Percentiles rank a stretch among this genome's conserved stretches.
Evolutionary conservation across 495 filamentous ascomycete genomes (phyloP).

Genomic region (Immersiella caudata): DNA sequence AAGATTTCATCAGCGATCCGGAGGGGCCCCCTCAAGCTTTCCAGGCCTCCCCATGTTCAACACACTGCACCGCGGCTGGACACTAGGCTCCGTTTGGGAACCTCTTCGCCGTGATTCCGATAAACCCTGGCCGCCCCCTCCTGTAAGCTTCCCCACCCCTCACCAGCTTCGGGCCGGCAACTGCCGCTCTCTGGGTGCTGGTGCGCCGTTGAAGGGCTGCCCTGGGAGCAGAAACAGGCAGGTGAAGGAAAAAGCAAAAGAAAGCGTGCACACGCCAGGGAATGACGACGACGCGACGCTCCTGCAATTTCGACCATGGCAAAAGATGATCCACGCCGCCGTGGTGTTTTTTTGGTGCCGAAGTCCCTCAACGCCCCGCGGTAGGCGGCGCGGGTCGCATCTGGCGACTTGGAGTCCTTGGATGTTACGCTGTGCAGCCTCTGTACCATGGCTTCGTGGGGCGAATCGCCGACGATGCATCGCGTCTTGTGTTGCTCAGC

Average conservation of each 20-base stretch:
- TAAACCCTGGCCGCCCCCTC: constrained; percentile 7
- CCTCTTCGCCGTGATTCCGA: constrained; percentile 28
- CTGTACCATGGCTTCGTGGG: not conserved
- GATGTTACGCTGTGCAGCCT: constrained; percentile 6
- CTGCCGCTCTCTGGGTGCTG: constrained; percentile 8
- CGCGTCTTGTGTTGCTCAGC: not conserved
- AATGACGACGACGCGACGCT: not conserved
- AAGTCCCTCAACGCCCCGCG: not conserved
- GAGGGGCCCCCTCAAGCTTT: not conserved
- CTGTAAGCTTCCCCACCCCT: not conserved
- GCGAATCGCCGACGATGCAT: constrained; percentile 4
- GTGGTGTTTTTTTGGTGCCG: constrained; percentile 13
- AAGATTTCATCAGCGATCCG: not conserved
- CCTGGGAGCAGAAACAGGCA: no score
- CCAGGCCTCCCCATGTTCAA: not conserved
- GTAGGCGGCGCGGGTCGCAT: not conserved
- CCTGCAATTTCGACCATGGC: constrained; percentile 12
- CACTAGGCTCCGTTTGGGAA: constrained; percentile 29
- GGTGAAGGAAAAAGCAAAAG: constrained; percentile 3
- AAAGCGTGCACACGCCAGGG: not conserved
- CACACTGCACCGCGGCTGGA: not conserved
- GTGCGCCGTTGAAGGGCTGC: not conserved
- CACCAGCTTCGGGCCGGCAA: constrained; percentile 19
- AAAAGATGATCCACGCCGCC: not conserved
- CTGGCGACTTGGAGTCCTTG: constrained; percentile 5